Percentiles rank a stretch among this genome's conserved stretches.
Conservation (phyloP, 1,139 yeast species). For the Yamadazyma jaroonii region DNA sequence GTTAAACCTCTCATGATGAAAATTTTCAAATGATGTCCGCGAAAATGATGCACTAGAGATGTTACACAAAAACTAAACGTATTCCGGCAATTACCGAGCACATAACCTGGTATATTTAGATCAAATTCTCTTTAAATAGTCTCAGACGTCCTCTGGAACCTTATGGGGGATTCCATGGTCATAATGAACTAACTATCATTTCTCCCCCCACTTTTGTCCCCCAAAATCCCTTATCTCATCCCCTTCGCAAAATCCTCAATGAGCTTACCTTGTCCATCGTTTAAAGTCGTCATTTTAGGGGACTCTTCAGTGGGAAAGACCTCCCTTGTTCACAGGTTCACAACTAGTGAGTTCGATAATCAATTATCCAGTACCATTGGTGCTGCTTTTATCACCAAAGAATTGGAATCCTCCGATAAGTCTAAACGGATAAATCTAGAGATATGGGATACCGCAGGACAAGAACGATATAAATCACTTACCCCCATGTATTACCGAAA, state of each 20-base stretch:
- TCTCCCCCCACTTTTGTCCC: not conserved
- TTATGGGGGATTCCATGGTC: not conserved
- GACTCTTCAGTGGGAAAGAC: slow-evolving; percentile 50
- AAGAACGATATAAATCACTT: slow-evolving; percentile 44
- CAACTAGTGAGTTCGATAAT: slow-evolving; percentile 33
- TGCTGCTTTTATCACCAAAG: slow-evolving; percentile 47
- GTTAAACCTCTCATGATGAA: not conserved
- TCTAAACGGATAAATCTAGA: slow-evolving; percentile 32
- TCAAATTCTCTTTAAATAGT: too few species aligned
- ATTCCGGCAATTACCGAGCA: too few species aligned
- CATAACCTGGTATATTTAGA: too few species aligned
- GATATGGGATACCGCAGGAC: slow-evolving; percentile 56
- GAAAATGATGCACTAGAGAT: not conserved
- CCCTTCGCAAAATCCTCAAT: not conserved
- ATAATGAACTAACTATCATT: too few species aligned
- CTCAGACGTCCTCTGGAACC: too few species aligned
- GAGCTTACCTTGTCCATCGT: slow-evolving; percentile 12
- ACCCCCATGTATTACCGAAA: slow-evolving; percentile 52
- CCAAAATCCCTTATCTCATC: not conserved
- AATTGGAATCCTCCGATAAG: slow-evolving; percentile 17
- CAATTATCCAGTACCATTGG: slow-evolving; percentile 47
- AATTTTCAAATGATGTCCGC: not conserved
- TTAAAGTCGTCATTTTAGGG: slow-evolving; percentile 43
- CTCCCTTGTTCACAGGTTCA: slow-evolving; percentile 43
- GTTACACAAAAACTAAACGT: too few species aligned